phyloP scores from a whole-genome alignment of 106 monocot genomes.

The Chionographis japonica region DNA sequence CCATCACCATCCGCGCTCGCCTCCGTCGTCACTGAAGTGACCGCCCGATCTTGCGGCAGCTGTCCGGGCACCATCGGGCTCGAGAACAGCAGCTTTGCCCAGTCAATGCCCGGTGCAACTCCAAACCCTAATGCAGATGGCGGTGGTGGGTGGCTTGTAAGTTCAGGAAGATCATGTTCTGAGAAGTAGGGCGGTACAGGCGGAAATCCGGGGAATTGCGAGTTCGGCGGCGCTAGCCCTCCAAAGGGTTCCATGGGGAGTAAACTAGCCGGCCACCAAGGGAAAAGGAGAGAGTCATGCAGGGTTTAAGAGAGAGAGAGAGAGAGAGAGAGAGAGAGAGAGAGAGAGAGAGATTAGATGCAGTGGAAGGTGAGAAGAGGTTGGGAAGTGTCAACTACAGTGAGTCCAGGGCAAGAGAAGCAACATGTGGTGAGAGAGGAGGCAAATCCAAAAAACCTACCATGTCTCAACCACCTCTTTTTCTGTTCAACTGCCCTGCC shows the following conservation, averaged over 20 bases:
- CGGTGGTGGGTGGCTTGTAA: neutral
- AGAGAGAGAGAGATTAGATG: neutral
- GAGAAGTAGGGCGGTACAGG: neutral
- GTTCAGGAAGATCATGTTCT: too few relatives aligned
- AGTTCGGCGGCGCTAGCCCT: too few relatives aligned
- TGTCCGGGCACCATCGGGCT: neutral
- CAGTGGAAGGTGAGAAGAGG: conserved; percentile 28
- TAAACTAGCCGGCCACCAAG: neutral
- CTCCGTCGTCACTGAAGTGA: neutral
- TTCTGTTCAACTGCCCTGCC: conserved; percentile 12
- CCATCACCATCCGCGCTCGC: neutral
- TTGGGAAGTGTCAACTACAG: conserved; percentile 21
- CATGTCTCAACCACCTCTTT: conserved; percentile 4
- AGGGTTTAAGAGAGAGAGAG: neutral
- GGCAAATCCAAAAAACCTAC: neutral
- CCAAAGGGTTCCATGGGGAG: too few relatives aligned
- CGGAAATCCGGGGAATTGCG: too few relatives aligned
- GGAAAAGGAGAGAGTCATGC: neutral
- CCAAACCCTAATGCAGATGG: neutral
- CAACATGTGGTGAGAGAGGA: too few relatives aligned
- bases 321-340: conserved; percentile 4
- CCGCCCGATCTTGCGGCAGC: too few relatives aligned
- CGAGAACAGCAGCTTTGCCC: conserved; percentile 1
- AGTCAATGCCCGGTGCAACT: conserved; percentile 7
- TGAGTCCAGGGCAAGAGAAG: neutral